phyloP scores from a whole-genome alignment of 2,329 filamentous ascomycete genomes.

The Neonectria ditissima region DNA sequence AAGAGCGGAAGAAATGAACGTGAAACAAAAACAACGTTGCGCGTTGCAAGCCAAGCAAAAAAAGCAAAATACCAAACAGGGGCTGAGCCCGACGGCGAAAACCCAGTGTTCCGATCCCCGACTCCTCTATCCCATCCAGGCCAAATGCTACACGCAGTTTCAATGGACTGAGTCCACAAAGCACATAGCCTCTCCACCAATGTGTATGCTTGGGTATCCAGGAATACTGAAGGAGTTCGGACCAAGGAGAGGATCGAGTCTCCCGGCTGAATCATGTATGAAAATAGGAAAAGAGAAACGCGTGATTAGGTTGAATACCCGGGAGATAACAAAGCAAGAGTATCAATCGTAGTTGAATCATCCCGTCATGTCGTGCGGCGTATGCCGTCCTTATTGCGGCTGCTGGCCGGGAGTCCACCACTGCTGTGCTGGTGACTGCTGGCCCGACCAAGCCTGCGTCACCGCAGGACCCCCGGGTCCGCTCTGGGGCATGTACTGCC shows the following conservation, averaged over 20 bases:
- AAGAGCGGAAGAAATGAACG: constrained; percentile 26
- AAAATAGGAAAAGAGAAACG: constrained; percentile 31
- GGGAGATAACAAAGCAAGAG: constrained; percentile 26
- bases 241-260: constrained; percentile 40
- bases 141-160: constrained; percentile 51
- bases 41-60: constrained; percentile 35
- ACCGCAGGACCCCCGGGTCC: constrained; percentile 62
- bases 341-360: constrained; percentile 33
- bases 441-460: constrained; percentile 66
- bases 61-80: constrained; percentile 24
- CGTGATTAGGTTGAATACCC: constrained; percentile 30
- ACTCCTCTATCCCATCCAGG: constrained; percentile 56
- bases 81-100: constrained; percentile 22
- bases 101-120: constrained; percentile 41
- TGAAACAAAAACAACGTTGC: constrained; percentile 32
- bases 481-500: constrained; percentile 76
- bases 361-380: constrained; percentile 40
- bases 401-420: constrained; percentile 68
- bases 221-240: constrained; percentile 46
- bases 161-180: constrained; percentile 48
- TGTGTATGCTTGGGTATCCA: constrained; percentile 53
- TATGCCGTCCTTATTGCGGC: constrained; percentile 45
- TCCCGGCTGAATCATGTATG: constrained; percentile 29
- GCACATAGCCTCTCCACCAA: constrained; percentile 52
- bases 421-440: constrained; percentile 71